phyloP scores from a whole-genome alignment of 2,329 filamentous ascomycete genomes.

The Cladophialophora chaetospira region DNA sequence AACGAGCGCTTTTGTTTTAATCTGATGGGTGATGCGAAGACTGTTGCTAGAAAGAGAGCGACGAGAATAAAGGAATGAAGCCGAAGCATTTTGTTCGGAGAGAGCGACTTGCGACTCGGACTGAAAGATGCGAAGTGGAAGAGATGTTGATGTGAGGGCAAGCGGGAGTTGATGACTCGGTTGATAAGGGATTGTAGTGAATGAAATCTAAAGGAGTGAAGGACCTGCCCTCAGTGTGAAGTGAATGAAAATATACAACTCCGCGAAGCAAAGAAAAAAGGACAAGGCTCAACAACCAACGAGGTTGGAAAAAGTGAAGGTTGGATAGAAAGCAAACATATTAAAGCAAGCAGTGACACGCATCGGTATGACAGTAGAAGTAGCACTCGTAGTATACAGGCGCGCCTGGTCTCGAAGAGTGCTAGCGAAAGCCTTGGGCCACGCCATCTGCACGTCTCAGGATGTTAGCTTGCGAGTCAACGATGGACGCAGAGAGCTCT shows the following conservation, averaged over 20 bases:
- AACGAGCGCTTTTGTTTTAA: conserved; percentile 52
- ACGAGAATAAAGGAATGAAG: conserved; percentile 32
- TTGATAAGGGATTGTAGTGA: conserved; percentile 25
- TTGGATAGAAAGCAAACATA: conserved; percentile 21
- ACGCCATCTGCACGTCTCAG: conserved; percentile 30
- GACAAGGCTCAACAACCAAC: conserved; percentile 24
- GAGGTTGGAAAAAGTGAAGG: conserved; percentile 23
- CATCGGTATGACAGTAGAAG: not conserved
- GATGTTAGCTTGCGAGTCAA: conserved; percentile 18
- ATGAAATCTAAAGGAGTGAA: conserved; percentile 20
- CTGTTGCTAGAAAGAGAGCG: conserved; percentile 38
- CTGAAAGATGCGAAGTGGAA: conserved; percentile 11
- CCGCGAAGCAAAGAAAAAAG: conserved; percentile 17
- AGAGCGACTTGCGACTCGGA: conserved; percentile 21
- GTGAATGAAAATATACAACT: conserved; percentile 6
- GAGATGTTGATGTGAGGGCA: not conserved
- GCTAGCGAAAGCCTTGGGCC: conserved; percentile 18
- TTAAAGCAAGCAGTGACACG: conserved; percentile 10
- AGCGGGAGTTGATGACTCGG: conserved; percentile 10
- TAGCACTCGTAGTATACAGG: conserved; percentile 7
- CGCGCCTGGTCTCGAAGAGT: conserved; percentile 23
- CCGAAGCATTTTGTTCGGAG: conserved; percentile 27
- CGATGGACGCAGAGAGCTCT: conserved; percentile 14
- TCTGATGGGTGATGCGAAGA: conserved; percentile 39
- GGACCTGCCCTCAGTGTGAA: conserved; percentile 27